Percentiles rank a stretch among this genome's conserved stretches.
Evolutionary conservation across 2,329 filamentous ascomycete species (phyloP).

Genomic region (Stemphylium beticola): DNA sequence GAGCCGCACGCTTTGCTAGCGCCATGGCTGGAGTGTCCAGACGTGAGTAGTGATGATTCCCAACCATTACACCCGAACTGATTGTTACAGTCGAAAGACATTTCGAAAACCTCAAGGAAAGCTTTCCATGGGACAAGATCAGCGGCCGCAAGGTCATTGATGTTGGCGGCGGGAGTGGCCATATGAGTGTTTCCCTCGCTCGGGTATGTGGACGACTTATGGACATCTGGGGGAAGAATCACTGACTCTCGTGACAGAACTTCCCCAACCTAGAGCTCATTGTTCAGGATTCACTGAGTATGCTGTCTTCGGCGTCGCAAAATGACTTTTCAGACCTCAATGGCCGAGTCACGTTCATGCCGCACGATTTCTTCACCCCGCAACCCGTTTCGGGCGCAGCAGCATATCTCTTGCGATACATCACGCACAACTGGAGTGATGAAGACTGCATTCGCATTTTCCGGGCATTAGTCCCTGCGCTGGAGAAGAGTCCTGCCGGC

Average conservation of each 20-base stretch:
- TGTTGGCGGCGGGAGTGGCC: constrained; percentile 38
- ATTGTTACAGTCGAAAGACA: constrained; percentile 28
- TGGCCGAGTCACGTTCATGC: constrained; percentile 26
- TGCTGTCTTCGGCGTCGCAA: constrained; percentile 16
- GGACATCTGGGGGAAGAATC: neutral
- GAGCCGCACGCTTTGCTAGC: constrained; percentile 35
- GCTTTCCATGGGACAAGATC: constrained; percentile 36
- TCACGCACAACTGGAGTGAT: constrained; percentile 53
- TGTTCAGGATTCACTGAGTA: constrained; percentile 25
- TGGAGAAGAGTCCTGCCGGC: constrained; percentile 33
- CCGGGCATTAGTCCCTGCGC: constrained; percentile 39
- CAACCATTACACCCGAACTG: neutral
- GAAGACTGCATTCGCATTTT: constrained; percentile 47
- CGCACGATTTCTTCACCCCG: constrained; percentile 29
- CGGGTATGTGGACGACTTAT: constrained; percentile 19
- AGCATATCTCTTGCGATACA: constrained; percentile 49
- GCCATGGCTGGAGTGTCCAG: constrained; percentile 38
- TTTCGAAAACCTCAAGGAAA: constrained; percentile 28
- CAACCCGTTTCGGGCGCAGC: constrained; percentile 33
- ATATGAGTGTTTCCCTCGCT: constrained; percentile 25
- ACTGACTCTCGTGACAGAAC: constrained; percentile 6
- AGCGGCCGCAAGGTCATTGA: constrained; percentile 36
- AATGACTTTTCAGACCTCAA: constrained; percentile 19
- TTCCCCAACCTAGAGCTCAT: constrained; percentile 24
- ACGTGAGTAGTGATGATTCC: constrained; percentile 3